A percentile compares a stretch with the other conserved stretches of the same genome.
Conservation (phyloP, 2,329 filamentous ascomycete species). For the Aspergillus bombycis region DNA sequence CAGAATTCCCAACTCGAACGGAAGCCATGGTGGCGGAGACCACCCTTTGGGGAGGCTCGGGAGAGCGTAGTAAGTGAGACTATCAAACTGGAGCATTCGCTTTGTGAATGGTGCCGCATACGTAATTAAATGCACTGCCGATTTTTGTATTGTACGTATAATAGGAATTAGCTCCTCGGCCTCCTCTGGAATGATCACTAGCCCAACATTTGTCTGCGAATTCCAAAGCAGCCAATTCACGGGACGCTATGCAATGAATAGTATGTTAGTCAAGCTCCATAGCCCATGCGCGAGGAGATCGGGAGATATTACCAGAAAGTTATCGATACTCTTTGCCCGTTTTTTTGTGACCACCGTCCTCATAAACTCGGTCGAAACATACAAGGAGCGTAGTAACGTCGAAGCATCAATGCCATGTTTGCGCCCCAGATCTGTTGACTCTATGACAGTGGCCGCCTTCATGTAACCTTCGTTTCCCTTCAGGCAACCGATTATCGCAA, state of each 20-base stretch:
- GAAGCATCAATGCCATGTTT: conserved; percentile 13
- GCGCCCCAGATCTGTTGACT: conserved; percentile 10
- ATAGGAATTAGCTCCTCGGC: conserved; percentile 58
- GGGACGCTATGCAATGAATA: conserved; percentile 9
- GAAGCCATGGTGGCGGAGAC: conserved; percentile 56
- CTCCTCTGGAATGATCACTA: conserved; percentile 67
- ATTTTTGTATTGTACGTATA: conserved; percentile 30
- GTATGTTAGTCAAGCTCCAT: background rate
- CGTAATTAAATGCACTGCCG: conserved; percentile 51
- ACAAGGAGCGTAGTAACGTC: conserved; percentile 7
- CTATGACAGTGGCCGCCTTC: conserved; percentile 12
- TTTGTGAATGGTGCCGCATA: conserved; percentile 65
- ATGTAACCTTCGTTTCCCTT: background rate
- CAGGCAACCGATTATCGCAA: conserved; percentile 7
- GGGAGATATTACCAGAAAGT: conserved; percentile 13
- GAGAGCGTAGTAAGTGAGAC: conserved; percentile 56
- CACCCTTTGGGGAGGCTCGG: conserved; percentile 51
- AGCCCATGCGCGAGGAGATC: too few species aligned
- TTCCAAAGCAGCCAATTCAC: conserved; percentile 68
- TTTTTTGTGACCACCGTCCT: conserved; percentile 13
- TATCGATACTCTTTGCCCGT: conserved; percentile 7
- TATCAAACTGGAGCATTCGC: conserved; percentile 63
- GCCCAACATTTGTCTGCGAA: conserved; percentile 46
- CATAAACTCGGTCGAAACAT: conserved; percentile 19
- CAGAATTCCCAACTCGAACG: conserved; percentile 62